phyloP scores from a whole-genome alignment of 1,284 basidiomycete species.

The Trametes pubescens region DNA sequence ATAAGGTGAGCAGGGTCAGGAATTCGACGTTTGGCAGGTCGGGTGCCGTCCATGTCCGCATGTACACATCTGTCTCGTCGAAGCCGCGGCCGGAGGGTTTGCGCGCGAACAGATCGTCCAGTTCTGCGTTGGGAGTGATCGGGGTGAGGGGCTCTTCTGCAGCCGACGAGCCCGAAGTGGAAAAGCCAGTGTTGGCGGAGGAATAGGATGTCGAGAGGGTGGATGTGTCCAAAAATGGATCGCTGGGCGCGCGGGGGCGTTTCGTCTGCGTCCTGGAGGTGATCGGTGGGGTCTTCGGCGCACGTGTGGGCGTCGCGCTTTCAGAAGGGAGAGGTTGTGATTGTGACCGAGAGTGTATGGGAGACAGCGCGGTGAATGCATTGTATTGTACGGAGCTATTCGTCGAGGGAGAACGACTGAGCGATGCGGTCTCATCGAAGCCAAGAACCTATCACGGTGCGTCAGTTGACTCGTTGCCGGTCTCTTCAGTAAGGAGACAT shows the following conservation, averaged over 20 bases:
- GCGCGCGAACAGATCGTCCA: slow-evolving; percentile 45
- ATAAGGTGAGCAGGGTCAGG: slow-evolving; percentile 65
- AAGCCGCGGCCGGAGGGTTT: slow-evolving; percentile 45
- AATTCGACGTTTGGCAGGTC: slow-evolving; percentile 74
- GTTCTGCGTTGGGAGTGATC: slow-evolving; percentile 45
- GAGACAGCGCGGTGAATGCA: slow-evolving; percentile 45
- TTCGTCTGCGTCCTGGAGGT: slow-evolving; percentile 56
- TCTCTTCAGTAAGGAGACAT: slow-evolving; percentile 40
- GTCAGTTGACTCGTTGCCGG: slow-evolving; percentile 15
- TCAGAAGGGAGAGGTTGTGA: slow-evolving; percentile 59
- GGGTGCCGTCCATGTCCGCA: slow-evolving; percentile 76
- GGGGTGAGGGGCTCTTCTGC: slow-evolving; percentile 53
- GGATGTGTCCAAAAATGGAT: slow-evolving; percentile 76
- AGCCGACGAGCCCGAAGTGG: slow-evolving; percentile 41
- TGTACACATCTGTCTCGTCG: slow-evolving; percentile 56
- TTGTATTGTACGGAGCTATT: slow-evolving; percentile 46
- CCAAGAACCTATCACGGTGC: slow-evolving; percentile 48
- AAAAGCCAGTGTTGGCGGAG: slow-evolving; percentile 53
- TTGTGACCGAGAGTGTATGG: slow-evolving; percentile 59
- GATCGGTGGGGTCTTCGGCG: slow-evolving; percentile 48
- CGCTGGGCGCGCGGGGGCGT: slow-evolving; percentile 76
- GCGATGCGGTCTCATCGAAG: slow-evolving; percentile 69
- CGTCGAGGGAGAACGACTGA: slow-evolving; percentile 49
- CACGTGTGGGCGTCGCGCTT: slow-evolving; percentile 44
- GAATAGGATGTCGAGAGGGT: slow-evolving; percentile 63